Evolutionary conservation across 176 grass and related monocot genomes (phyloP).

Genomic region (Musa beccarii): DNA sequence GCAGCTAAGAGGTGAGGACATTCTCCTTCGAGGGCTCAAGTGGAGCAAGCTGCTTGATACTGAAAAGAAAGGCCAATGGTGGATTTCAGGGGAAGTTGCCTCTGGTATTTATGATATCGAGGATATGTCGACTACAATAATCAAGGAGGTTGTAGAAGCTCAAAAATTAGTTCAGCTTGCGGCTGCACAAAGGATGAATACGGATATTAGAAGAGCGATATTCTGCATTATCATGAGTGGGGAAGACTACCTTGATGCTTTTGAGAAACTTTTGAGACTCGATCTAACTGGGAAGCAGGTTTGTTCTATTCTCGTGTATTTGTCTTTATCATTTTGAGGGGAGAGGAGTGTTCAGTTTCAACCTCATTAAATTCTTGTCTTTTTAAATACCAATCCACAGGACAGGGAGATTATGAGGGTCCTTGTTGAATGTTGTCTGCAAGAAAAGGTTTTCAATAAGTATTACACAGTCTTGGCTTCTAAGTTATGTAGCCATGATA

Average conservation of each 20-base stretch:
- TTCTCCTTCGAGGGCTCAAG: constrained; percentile 62
- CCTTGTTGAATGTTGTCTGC: constrained; percentile 91
- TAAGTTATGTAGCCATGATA: constrained; percentile 84
- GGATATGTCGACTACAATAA: constrained; percentile 46
- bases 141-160: constrained; percentile 54
- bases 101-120: constrained; percentile 33
- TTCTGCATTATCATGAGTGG: constrained; percentile 96
- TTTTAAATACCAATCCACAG: constrained; percentile 20
- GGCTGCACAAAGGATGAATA: constrained; percentile 86
- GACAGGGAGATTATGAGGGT: constrained; percentile 92
- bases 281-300: constrained; percentile 85
- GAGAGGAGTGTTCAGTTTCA: background rate
- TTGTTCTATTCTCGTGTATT: background rate
- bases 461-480: constrained; percentile 73
- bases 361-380: constrained; percentile 6
- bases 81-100: constrained; percentile 61
- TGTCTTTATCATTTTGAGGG: background rate
- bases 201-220: constrained; percentile 72
- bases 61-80: constrained; percentile 96
- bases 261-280: constrained; percentile 93
- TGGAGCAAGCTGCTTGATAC: constrained; percentile 76
- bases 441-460: constrained; percentile 95
- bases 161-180: constrained; percentile 84
- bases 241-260: constrained; percentile 85
- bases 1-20: constrained; percentile 63